Evolutionary conservation across 2,329 filamentous ascomycete genomes (phyloP).

Genomic region (Macroventuria anomochaeta): DNA sequence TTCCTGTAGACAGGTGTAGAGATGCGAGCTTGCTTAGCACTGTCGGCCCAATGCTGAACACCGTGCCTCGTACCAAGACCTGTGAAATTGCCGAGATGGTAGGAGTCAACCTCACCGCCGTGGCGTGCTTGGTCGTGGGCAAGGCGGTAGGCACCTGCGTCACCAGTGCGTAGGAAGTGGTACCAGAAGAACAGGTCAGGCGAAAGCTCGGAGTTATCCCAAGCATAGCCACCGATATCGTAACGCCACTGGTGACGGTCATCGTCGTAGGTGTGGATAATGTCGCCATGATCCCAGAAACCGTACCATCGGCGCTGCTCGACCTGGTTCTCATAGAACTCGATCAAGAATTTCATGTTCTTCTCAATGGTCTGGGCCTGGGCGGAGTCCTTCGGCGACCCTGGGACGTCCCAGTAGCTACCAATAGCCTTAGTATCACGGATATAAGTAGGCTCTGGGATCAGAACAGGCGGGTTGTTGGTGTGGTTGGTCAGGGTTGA

Average conservation of each 20-base stretch:
- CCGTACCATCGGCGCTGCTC: conserved; percentile 68
- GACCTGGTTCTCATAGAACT: conserved; percentile 63
- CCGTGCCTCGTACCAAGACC: conserved; percentile 69
- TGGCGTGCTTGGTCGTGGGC: conserved; percentile 66
- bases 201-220: conserved; percentile 70
- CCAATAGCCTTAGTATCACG: conserved; percentile 61
- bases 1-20: conserved; percentile 65
- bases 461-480: conserved; percentile 61
- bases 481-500: conserved; percentile 54
- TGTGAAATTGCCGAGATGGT: conserved; percentile 64
- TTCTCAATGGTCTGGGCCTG: conserved; percentile 53
- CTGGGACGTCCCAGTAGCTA: conserved; percentile 60
- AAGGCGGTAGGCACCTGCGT: conserved; percentile 64
- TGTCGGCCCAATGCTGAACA: conserved; percentile 67
- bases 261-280: conserved; percentile 67
- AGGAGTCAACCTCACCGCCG: conserved; percentile 67
- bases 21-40: conserved; percentile 67
- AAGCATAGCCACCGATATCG: conserved; percentile 68
- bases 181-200: conserved; percentile 69
- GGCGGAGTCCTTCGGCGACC: conserved; percentile 42
- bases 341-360: conserved; percentile 63
- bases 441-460: conserved; percentile 58
- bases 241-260: conserved; percentile 68
- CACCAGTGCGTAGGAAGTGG: conserved; percentile 66
- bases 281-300: conserved; percentile 67